A percentile compares a stretch with the other conserved stretches of the same genome.
Evolutionary conservation across 2,329 filamentous ascomycete genomes (phyloP).

Genomic region (Arthroderma sp.): DNA sequence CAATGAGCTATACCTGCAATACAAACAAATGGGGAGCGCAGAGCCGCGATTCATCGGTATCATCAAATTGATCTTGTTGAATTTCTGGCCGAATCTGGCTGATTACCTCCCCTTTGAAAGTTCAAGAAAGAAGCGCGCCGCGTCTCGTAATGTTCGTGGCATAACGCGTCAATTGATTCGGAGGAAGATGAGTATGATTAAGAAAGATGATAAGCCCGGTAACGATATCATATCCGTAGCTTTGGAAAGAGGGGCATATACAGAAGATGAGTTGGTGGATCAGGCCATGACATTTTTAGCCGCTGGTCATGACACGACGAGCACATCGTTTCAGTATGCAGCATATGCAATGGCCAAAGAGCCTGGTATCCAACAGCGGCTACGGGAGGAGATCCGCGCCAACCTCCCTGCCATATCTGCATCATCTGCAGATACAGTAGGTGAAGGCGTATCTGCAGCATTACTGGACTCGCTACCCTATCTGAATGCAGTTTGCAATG

Average conservation of each 20-base stretch:
- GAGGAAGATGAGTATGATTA: constrained; percentile 27
- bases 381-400: constrained; percentile 55
- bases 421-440: background rate
- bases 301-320: constrained; percentile 69
- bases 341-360: constrained; percentile 55
- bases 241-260: constrained; percentile 60
- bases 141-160: constrained; percentile 47
- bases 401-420: constrained; percentile 39
- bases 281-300: constrained; percentile 85
- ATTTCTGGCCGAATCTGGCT: constrained; percentile 53
- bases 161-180: constrained; percentile 56
- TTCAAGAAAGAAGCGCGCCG: constrained; percentile 50
- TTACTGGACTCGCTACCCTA: constrained; percentile 60
- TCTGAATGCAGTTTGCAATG: constrained; percentile 64
- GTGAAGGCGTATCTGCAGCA: constrained; percentile 26
- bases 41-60: constrained; percentile 21
- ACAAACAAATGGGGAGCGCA: background rate
- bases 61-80: constrained; percentile 40
- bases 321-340: constrained; percentile 63
- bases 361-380: constrained; percentile 49
- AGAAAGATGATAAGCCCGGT: constrained; percentile 30
- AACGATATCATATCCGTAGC: constrained; percentile 69
- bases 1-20: constrained; percentile 14
- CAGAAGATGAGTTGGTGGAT: constrained; percentile 67
- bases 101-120: constrained; percentile 52